A percentile compares a stretch with the other conserved stretches of the same genome.
Conservation (phyloP, 108 stramenopile species). For the Nannochloropsis gaditana region DNA sequence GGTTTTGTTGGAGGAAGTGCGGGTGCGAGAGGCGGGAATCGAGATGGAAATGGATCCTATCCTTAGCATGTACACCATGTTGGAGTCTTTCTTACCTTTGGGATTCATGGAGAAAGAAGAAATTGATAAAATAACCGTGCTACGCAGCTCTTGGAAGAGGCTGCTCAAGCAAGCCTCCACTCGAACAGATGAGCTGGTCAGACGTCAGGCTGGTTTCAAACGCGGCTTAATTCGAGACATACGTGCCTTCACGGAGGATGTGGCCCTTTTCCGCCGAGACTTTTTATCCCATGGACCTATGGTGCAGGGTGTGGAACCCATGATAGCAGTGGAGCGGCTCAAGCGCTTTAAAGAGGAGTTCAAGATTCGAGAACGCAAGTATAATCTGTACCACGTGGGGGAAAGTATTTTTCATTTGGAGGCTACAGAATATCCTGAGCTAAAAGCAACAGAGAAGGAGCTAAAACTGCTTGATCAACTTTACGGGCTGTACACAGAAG, state of each 20-base stretch:
- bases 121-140: constrained; percentile 80
- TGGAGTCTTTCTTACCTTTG: constrained; percentile 70
- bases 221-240: constrained; percentile 66
- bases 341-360: constrained; percentile 74
- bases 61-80: constrained; percentile 82
- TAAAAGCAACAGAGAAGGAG: constrained; percentile 71
- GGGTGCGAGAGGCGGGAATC: constrained; percentile 56
- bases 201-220: constrained; percentile 58
- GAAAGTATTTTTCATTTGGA: constrained; percentile 77
- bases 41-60: constrained; percentile 69
- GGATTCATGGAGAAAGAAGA: constrained; percentile 82
- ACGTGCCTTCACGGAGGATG: constrained; percentile 63
- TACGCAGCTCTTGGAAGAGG: constrained; percentile 73
- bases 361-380: constrained; percentile 73
- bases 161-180: constrained; percentile 62
- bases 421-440: constrained; percentile 69
- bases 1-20: constrained; percentile 60
- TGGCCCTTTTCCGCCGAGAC: constrained; percentile 65
- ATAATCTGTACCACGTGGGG: constrained; percentile 70
- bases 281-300: constrained; percentile 70
- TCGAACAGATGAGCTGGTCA: constrained; percentile 60
- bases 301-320: constrained; percentile 69
- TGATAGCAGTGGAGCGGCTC: constrained; percentile 77
- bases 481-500: constrained; percentile 75
- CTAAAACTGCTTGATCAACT: constrained; percentile 72